Evolutionary conservation across 2,329 filamentous ascomycete genomes (phyloP).

Genomic region (Botrytis byssoidea): DNA sequence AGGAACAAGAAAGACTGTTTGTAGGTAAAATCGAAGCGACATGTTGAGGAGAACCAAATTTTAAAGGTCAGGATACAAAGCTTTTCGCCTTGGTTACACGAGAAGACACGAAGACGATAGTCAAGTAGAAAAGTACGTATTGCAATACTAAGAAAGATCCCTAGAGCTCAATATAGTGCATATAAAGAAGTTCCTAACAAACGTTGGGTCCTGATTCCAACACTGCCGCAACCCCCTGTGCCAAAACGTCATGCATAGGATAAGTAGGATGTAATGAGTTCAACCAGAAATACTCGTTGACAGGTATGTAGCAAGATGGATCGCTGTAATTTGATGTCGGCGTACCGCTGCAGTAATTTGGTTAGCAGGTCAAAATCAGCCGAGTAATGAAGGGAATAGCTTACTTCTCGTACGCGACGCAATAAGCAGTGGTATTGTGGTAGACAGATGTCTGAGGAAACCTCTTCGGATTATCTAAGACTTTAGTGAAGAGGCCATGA

Average conservation of each 20-base stretch:
- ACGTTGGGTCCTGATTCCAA: constrained; percentile 44
- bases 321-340: constrained; percentile 43
- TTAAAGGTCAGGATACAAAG: neutral
- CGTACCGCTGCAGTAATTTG: constrained; percentile 44
- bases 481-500: constrained; percentile 49
- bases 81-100: neutral
- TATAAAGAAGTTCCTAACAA: constrained; percentile 34
- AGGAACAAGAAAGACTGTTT: neutral
- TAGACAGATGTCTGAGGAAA: constrained; percentile 51
- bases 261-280: constrained; percentile 64
- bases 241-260: constrained; percentile 59
- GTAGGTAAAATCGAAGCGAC: neutral
- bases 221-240: constrained; percentile 47
- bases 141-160: neutral
- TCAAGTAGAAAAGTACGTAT: neutral
- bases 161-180: neutral
- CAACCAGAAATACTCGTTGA: constrained; percentile 65
- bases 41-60: neutral
- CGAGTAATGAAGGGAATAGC: constrained; percentile 26
- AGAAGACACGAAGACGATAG: neutral
- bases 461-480: constrained; percentile 51
- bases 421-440: constrained; percentile 57
- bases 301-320: constrained; percentile 51
- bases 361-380: neutral
- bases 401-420: constrained; percentile 54